Percentiles rank a stretch among this genome's conserved stretches.
These are phyloP conservation scores for Buxus sempervirens DNA, from an alignment of 164 flowering plant species.

Conservation along the genomic window DNA sequence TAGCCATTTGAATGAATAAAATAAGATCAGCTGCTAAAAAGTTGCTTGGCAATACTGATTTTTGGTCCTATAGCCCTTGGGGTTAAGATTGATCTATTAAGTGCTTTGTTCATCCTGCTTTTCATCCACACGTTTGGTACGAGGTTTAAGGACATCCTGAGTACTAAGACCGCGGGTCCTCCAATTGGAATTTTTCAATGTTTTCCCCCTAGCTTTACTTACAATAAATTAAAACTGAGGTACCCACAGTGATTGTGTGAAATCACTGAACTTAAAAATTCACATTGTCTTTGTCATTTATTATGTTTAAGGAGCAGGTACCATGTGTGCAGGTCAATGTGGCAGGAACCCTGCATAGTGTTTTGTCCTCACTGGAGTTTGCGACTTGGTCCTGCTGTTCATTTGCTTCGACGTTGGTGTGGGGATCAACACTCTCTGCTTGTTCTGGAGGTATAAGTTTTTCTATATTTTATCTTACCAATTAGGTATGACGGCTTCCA, in stretches of 20 bases:
- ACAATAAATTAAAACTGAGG: not conserved
- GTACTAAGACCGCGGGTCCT: no score
- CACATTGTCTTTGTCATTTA: not conserved
- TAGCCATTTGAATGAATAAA: no score
- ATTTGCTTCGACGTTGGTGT: slow-evolving; percentile 82
- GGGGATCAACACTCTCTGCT: slow-evolving; percentile 63
- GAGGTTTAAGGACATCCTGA: no score
- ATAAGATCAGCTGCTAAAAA: no score
- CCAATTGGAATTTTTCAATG: no score
- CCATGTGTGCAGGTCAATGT: slow-evolving; percentile 42
- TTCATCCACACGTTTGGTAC: no score
- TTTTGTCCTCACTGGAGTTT: slow-evolving; percentile 88
- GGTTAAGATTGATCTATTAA: no score
- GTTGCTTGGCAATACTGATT: no score
- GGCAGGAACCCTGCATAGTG: slow-evolving; percentile 94
- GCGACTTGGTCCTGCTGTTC: slow-evolving; percentile 80
- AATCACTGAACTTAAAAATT: not conserved
- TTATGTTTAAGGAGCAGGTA: not conserved
- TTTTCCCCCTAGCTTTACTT: not conserved
- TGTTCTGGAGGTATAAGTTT: slow-evolving; percentile 62
- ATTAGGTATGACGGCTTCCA: not conserved
- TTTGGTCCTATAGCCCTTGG: no score
- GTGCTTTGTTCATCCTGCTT: no score
- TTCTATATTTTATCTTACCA: not conserved
- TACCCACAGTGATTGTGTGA: not conserved